Base-by-base conservation (phyloP, 164 flowering plant genomes). In the Litsea cubeba region DNA sequence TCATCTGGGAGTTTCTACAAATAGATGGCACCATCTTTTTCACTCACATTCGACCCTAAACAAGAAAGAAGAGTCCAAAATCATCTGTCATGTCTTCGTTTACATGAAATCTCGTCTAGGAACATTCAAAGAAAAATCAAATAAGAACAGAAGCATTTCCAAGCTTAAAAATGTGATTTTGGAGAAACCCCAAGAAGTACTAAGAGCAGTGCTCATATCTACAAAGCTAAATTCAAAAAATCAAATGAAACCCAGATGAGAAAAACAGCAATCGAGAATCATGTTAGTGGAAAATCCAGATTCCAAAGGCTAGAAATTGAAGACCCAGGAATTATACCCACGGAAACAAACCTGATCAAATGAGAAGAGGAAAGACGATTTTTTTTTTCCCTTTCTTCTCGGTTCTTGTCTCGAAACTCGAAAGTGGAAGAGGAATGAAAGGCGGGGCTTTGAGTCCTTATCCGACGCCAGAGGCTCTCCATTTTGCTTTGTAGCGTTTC, bases 391-490 rank as follows among this genome's bases (percentile, higher is more conserved):
- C 30, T 63, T 12, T 24, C 30, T 11, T 58, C 62, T n/a, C 22
- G 26, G 6, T 30, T 26, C 7, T 2, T 5, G 12, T 28, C 25
- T 12, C 12, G 22, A 73, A n/a, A 1, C 25, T 12, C 12, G 22
- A 73, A n/a, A 1, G 60, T 49, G 57, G 30, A 5, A 25, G 75
- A 83, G 83, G 81, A 85, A 89, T 62, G 88, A 82, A 85, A 81
- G 87, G 91, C 78, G 80, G 82, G 88, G 80, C 79, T 83, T 87
- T 69, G 77, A 81, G 78, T 82, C 83, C 90, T 89, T 89, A 89
- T 88, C 94, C 75, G 78, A 51, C 73, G 25, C 25, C 76, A 51
- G 67, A 40, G 11, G 1, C 60, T 60, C 24, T 68, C 4, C 12
- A n/a, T 68, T 22, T 22, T 66, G 11, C 28, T 30, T 25, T 65